Percentiles rank a stretch among this genome's conserved stretches.
phyloP scores from a whole-genome alignment of 805 yeast species.

The Brettanomyces custersianus region DNA sequence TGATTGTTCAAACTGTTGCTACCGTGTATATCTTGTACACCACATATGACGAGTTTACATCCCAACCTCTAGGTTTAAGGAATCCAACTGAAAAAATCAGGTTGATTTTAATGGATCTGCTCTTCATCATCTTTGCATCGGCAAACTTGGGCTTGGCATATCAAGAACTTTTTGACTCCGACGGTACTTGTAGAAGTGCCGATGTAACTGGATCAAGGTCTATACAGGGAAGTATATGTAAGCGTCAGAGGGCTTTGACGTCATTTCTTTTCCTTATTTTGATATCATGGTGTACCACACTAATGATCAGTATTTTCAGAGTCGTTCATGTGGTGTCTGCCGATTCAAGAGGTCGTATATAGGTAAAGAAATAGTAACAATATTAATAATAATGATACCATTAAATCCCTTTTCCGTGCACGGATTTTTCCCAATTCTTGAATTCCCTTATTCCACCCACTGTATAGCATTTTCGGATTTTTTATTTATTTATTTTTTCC shows the following conservation, averaged over 20 bases:
- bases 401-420: too few relatives aligned
- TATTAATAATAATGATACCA: too few relatives aligned
- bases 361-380: too few relatives aligned
- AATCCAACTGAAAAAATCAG: constrained; percentile 77
- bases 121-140: constrained; percentile 81
- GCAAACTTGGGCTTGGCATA: constrained; percentile 84
- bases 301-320: constrained; percentile 72
- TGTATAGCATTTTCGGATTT: too few relatives aligned
- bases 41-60: constrained; percentile 83
- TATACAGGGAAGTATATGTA: constrained; percentile 41
- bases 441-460: too few relatives aligned
- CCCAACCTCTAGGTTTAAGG: constrained; percentile 86
- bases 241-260: constrained; percentile 69
- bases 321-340: constrained; percentile 64
- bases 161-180: constrained; percentile 67
- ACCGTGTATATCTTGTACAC: constrained; percentile 70
- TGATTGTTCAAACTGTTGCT: constrained; percentile 75
- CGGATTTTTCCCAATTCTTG: too few relatives aligned
- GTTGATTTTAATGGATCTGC: constrained; percentile 69
- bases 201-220: background rate
- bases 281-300: constrained; percentile 77
- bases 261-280: constrained; percentile 70
- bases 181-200: constrained; percentile 62
- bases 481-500: too few relatives aligned
- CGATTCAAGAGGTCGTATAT: constrained; percentile 1